Base-by-base conservation (phyloP, 176 grass and related monocot species). In the Phragmites australis region DNA sequence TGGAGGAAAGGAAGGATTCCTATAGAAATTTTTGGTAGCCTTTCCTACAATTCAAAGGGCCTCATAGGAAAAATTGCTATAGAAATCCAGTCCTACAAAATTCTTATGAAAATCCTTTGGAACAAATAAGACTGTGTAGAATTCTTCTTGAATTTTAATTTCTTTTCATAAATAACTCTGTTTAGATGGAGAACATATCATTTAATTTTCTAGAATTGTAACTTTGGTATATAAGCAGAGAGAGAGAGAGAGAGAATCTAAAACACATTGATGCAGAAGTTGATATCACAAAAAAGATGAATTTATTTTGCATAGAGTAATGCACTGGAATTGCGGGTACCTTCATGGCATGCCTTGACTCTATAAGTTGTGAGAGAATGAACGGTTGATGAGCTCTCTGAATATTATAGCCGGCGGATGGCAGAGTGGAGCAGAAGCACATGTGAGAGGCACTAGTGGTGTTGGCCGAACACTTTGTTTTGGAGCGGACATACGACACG, bases 341-440 rank as follows among this genome's bases (percentile, higher is more conserved):
- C 21, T 12, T 14, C 6, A 13, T 8, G 8, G 48, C 17, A 48
- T 71, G 25, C 68, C 26, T 30, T 30, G 45, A 72, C 17, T 1
- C 26, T 4, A 27, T 9, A 70, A 19, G 45, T 50, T 71, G 45
- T 0, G 8, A 72, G 69, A 21, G 29, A 37, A 72, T 1, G 17
- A 40, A 11, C 27, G 1, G 43, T 26, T 47, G 42, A 29, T 27
- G 14, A 4, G 52, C 37, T 27, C 55, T 6, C 43, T 27, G 62
- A 65, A 55, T 54, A 80, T 68, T 68, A 40, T 43, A 29, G 30
- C 21, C 50, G 23, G 22, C 4, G 48, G 13, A 79, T 42, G 59
- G 47, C 60, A 83, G 81, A 32, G 46, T 43, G 72, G 45, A 64
- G 60, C 50, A 75, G 60, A 18, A 55, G 48, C 81, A 60, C 49